Evolutionary conservation across 1,139 yeast genomes (phyloP).

Genomic region (Magnusiomyces magnusii): DNA sequence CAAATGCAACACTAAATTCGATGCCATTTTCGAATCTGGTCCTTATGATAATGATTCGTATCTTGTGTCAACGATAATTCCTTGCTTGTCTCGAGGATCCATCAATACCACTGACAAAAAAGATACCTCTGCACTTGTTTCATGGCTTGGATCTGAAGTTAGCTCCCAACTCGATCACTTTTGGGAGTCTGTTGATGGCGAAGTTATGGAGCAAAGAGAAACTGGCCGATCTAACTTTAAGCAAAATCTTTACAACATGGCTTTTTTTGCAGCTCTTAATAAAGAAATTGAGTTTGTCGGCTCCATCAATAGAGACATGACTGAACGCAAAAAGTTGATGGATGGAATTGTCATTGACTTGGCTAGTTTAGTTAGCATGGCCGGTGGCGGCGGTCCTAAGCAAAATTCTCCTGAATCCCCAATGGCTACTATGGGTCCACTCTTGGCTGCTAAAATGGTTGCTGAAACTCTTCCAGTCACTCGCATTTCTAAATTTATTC

Average conservation of each 20-base stretch:
- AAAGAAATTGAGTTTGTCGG: neutral
- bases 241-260: neutral
- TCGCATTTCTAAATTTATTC: constrained; percentile 1
- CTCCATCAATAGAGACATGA: neutral
- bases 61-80: neutral
- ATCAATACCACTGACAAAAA: neutral
- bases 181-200: constrained; percentile 2
- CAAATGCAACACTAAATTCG: neutral
- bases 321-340: constrained; percentile 3
- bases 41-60: neutral
- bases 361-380: constrained; percentile 2
- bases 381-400: neutral
- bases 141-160: neutral
- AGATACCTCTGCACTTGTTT: neutral
- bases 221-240: neutral
- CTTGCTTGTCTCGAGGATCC: neutral
- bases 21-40: neutral
- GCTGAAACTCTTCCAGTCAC: constrained; percentile 5
- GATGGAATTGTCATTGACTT: constrained; percentile 4
- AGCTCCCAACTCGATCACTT: neutral
- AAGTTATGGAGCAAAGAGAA: neutral
- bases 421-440: constrained; percentile 6
- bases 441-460: constrained; percentile 5
- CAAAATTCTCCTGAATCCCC: neutral
- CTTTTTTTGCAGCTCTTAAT: neutral